These are phyloP conservation scores for Hyaloscypha hepaticicola DNA, from an alignment of 495 filamentous ascomycete species.

Conservation along the genomic window DNA sequence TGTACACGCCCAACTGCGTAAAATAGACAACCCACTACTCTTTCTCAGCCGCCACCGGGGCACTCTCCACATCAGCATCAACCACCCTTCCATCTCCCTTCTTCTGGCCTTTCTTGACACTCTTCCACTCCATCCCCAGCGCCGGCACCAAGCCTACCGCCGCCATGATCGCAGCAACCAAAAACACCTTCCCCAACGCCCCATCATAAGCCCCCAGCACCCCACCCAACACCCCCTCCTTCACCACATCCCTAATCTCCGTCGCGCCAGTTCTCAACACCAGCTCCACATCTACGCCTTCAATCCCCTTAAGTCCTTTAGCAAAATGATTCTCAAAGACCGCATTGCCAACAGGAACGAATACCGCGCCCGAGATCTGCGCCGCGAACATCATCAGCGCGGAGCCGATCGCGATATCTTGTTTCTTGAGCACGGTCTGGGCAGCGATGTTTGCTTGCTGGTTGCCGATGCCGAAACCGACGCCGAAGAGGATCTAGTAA, in stretches of 20 bases:
- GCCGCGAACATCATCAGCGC: slow-evolving; percentile 69
- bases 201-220: background rate
- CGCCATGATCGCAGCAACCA: background rate
- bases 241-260: background rate
- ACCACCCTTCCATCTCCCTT: no score
- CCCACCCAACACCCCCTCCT: background rate
- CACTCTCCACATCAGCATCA: no score
- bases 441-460: slow-evolving; percentile 65
- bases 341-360: slow-evolving; percentile 74
- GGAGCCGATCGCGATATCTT: slow-evolving; percentile 66
- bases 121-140: slow-evolving; percentile 3
- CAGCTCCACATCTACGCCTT: background rate
- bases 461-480: slow-evolving; percentile 23
- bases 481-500: slow-evolving; percentile 18
- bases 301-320: background rate
- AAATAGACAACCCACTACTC: no score
- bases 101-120: slow-evolving; percentile 4
- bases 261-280: background rate
- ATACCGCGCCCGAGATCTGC: slow-evolving; percentile 69
- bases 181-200: background rate
- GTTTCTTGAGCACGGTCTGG: slow-evolving; percentile 60
- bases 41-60: no score
- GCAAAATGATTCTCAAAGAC: no score
- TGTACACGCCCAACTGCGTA: no score
- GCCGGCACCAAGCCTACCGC: background rate